Evolutionary conservation across 257 asterid genomes (phyloP), one percentile per base, ranked within the genome.

Genomic region (Gynochthodes officinalis): DNA sequence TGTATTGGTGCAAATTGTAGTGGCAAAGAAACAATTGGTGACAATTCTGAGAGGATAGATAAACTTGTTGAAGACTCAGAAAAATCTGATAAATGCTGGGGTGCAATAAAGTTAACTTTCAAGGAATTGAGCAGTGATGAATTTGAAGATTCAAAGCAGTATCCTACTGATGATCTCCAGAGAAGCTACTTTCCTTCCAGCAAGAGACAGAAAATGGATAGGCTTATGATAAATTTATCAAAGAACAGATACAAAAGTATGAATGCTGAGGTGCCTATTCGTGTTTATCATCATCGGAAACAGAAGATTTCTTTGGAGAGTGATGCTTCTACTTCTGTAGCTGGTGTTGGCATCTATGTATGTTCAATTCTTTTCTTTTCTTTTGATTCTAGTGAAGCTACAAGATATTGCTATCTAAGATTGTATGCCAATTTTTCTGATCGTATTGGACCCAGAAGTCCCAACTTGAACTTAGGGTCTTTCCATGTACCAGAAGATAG

Each of bases 221-320:
- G 43, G 43, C 25, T 50, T 44, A 35, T 73, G 46, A 44, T 60
- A 19, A 55, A 69, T 64, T 64, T 23, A 40, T 50, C 25, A 21
- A 64, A 52, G 28, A 60, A 53, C 59, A 82, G 49, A 62, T 71
- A 71, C 67, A 39, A 48, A 62, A 21, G 35, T 25, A 64, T 60
- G 76, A 83, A 73, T 72, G 19, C 10, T 30, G 67, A 72, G 49
- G 63, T 78, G 30, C 76, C 57, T 8, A 1, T 48, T 15, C 61
- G 48, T 61, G 79, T 73, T 28, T 77, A 73, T 76, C 72, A 59
- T 80, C 79, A 77, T 37, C 74, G 74, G 75, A 78, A 76, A 73
- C 73, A 73, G 79, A 86, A 55, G 68, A 21, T 44, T 54, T 21
- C 73, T 58, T 40, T 13, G 52, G 78, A 54, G 68, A 39, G 57